phyloP scores from a whole-genome alignment of 768 basidiomycete species.

The Panaeolus cyanescens region DNA sequence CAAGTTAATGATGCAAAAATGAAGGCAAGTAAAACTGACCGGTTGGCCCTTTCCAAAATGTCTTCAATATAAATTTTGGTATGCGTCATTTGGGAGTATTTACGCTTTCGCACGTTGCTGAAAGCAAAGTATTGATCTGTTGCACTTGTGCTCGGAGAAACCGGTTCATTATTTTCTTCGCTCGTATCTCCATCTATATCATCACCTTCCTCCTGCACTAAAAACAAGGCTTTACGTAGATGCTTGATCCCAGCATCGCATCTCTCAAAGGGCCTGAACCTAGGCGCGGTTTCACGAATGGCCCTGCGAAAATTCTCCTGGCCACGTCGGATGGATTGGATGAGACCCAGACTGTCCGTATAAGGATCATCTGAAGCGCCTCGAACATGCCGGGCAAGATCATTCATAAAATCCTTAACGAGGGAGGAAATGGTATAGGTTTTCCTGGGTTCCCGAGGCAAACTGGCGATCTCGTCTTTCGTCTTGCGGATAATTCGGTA shows the following conservation, averaged over 20 bases:
- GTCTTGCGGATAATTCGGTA: slow-evolving; percentile 43
- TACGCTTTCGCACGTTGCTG: no score
- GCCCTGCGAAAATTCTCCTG: slow-evolving; percentile 44
- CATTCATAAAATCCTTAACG: slow-evolving; percentile 47
- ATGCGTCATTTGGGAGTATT: neutral
- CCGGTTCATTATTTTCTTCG: neutral
- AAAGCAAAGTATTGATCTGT: no score
- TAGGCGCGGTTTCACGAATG: slow-evolving; percentile 40
- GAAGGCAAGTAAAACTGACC: slow-evolving; percentile 39
- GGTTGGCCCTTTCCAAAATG: slow-evolving; percentile 44
- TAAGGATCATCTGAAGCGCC: slow-evolving; percentile 46
- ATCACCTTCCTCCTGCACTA: slow-evolving; percentile 18
- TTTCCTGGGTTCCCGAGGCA: slow-evolving; percentile 56
- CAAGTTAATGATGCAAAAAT: neutral
- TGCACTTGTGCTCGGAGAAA: neutral
- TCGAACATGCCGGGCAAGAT: slow-evolving; percentile 46
- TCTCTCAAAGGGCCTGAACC: slow-evolving; percentile 49
- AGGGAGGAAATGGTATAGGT: slow-evolving; percentile 57
- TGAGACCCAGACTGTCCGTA: slow-evolving; percentile 34
- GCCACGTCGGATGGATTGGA: slow-evolving; percentile 55
- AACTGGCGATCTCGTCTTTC: slow-evolving; percentile 25
- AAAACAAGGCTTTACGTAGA: slow-evolving; percentile 29
- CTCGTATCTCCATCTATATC: slow-evolving; percentile 33
- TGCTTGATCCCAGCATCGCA: slow-evolving; percentile 10
- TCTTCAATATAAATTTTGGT: slow-evolving; percentile 51